Base-by-base conservation (phyloP, 805 yeast species). In the Cyberlindnera maclurae region DNA sequence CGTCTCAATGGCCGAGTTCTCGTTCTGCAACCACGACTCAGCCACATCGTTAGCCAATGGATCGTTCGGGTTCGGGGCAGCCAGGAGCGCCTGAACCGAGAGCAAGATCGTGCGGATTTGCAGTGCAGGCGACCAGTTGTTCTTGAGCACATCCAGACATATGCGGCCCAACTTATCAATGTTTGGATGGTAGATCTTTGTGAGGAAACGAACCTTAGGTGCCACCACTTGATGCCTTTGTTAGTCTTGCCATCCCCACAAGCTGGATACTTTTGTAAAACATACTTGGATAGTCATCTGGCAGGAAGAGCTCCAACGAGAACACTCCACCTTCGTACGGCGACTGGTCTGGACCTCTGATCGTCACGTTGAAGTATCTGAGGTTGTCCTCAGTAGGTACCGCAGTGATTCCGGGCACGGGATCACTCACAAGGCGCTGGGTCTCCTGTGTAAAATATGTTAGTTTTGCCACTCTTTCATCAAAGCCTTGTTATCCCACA, bases 11-110 rank as follows among this genome's bases (percentile, higher is more conserved):
- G 97, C 98, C 44, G 68, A 68, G 30, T 70, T 66, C 62, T 88
- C 95, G 53, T 93, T 77, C 47, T 77, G 82, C 57, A 90, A 82
- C 97, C 98, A 93, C 45, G 84, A 90, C 50, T 87, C 89, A 2
- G 98, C 98, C 30, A 93, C 98, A 49, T 93, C 97, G 55, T 93
- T 93, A 15, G 97, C 97, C 50, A 93, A 70, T 2, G 98, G 98
- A 62, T 93, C 98, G 58, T 93, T 96, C 3, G 98, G 98, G 54
- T 93, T 93, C 10, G 98, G 98, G 5, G 96, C 88, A 3, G 95
- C 96, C 37, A 93, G 65, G 40, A 93, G 67, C 0, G 97, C 97
- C 63, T 93, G 98, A 42, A 93, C 82, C 9, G 96, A 85, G 40
- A 93, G 68, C 45, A 93, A 66, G 17, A 93, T 82, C 8, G 97